Evolutionary conservation across 2,329 filamentous ascomycete genomes (phyloP), one percentile per base, ranked within the genome.

Genomic region (Monosporascus sp.): DNA sequence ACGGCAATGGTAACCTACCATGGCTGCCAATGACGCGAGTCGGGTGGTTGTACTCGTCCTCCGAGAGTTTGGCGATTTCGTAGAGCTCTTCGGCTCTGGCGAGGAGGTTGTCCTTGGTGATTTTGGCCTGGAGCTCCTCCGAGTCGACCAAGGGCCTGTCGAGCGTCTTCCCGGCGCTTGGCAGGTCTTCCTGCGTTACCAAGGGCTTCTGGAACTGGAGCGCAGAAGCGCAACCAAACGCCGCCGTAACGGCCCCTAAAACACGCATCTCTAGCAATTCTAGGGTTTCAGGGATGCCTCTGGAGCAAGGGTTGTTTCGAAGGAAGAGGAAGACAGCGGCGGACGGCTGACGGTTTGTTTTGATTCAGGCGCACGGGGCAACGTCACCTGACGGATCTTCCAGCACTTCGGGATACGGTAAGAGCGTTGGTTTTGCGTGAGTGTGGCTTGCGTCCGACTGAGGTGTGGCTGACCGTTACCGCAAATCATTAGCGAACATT

Each of bases 1-100:
- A 41, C 52, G 52, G 46, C 46, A 40, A 11, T 27, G 37, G 48
- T 26, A 37, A 54, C 59, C 52, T 69, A 84, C 83, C 84, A 65
- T 78, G 64, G 57, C 84, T 87, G 31, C 86, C 86, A 58, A 89
- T 88, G 22, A 89, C 86, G 51, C 86, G 78, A 1, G 86, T 89
- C 1, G 86, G 86, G 61, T 86, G 86, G 56, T 80, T 80, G 63
- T 84, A 87, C 57, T 88, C 82, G 2, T 77, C 72, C 55, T 79
- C 71, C 11, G 78, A 77, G 50, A 78, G 72, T 66, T 85, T 74
- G 0, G 86, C 85, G 52, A 88, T 79, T 50, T 79, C 72, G 61
- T 80, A 88, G 8, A 90, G 78, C 41, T 81, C 68, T 61, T 85
- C 73, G 5, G 86, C 82, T 20, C 85, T 80, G 5, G 73, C 68